Percentiles rank a stretch among this genome's conserved stretches.
These are phyloP conservation scores for Taiozyma sp. DNA, from an alignment of 1,139 yeast genomes.

Conservation along the genomic window DNA sequence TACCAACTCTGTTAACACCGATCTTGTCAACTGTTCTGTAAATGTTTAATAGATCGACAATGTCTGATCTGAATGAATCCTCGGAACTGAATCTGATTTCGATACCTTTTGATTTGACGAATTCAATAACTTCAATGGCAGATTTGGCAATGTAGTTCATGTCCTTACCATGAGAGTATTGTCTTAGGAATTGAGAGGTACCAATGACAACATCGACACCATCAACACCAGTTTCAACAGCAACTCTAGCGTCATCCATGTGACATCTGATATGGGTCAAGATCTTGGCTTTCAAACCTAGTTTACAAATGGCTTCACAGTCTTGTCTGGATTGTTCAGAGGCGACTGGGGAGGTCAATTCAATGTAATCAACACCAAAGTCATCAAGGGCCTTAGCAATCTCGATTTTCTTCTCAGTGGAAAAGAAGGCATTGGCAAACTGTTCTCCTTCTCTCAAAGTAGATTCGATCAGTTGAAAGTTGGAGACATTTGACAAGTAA, in stretches of 20 bases:
- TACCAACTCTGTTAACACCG: conserved; percentile 98
- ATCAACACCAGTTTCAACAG: conserved; percentile 97
- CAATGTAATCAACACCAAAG: conserved; percentile 97
- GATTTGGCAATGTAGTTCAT: conserved; percentile 97
- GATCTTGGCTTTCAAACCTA: conserved; percentile 93
- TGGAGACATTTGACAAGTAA: conserved; percentile 82
- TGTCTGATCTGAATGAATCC: conserved; percentile 96
- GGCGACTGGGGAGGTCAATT: conserved; percentile 96
- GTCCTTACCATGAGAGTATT: conserved; percentile 96
- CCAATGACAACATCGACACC: conserved; percentile 99
- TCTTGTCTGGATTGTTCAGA: conserved; percentile 90
- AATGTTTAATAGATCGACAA: conserved; percentile 90
- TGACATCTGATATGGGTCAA: conserved; percentile 93
- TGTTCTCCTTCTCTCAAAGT: conserved; percentile 98
- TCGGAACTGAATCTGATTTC: conserved; percentile 97
- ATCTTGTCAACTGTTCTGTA: conserved; percentile 96
- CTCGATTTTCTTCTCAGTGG: conserved; percentile 93
- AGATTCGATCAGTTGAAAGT: conserved; percentile 90
- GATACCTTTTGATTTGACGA: conserved; percentile 94
- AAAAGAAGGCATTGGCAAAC: conserved; percentile 94
- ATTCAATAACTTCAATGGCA: conserved; percentile 96
- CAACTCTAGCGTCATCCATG: conserved; percentile 97
- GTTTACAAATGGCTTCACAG: conserved; percentile 97
- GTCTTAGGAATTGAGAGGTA: conserved; percentile 91
- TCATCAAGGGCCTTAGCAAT: conserved; percentile 97